phyloP scores from a whole-genome alignment of 768 basidiomycete species.

The Termitomyces bulborhizus region DNA sequence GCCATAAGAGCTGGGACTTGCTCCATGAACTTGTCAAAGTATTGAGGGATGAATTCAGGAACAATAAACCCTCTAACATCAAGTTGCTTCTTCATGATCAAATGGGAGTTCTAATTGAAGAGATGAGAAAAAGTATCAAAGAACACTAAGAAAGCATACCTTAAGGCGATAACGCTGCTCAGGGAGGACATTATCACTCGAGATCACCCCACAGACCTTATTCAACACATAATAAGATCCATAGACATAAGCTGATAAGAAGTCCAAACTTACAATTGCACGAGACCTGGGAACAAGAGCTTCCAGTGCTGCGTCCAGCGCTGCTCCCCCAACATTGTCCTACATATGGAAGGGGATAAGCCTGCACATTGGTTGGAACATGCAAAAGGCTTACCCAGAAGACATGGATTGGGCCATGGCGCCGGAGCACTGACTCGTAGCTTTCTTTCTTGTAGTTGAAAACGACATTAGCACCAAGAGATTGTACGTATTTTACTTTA shows the following conservation, averaged over 20 bases:
- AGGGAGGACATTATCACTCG: constrained; percentile 3
- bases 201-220: constrained; percentile 1
- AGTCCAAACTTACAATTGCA: constrained; percentile 28
- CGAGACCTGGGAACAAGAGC: constrained; percentile 32
- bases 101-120: constrained; percentile 26
- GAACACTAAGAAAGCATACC: background rate
- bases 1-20: constrained; percentile 31
- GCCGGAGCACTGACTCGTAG: constrained; percentile 36
- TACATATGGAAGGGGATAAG: constrained; percentile 11
- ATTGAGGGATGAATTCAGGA: constrained; percentile 22
- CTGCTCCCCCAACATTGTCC: constrained; percentile 46
- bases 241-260: no score
- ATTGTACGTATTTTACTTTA: constrained; percentile 49
- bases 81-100: constrained; percentile 34
- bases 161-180: constrained; percentile 10
- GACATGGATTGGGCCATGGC: constrained; percentile 51
- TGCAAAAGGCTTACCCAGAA: constrained; percentile 16
- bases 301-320: constrained; percentile 25
- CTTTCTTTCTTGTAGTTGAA: constrained; percentile 59
- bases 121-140: background rate
- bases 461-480: constrained; percentile 49
- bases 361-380: background rate
- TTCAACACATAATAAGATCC: background rate
- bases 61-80: constrained; percentile 40
- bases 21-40: constrained; percentile 28